Percentiles rank a stretch among this genome's conserved stretches.
phyloP scores from a whole-genome alignment of 305 asterid genomes.

The Fraxinus angustifolia region DNA sequence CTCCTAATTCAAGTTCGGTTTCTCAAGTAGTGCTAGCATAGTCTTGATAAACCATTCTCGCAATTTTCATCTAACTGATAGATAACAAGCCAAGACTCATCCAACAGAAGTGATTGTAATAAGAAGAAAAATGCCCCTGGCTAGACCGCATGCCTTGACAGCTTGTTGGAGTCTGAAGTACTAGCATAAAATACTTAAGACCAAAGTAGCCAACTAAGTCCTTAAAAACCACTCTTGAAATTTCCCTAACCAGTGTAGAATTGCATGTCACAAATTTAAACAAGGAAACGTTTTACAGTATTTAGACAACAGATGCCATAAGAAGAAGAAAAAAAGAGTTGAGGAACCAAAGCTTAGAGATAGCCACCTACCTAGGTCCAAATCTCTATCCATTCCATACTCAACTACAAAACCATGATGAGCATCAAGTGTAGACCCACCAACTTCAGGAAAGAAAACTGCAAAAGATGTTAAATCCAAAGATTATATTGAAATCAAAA shows the following conservation, averaged over 20 bases:
- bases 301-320: neutral
- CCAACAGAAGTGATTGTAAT: neutral
- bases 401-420: constrained; percentile 98
- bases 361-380: constrained; percentile 64
- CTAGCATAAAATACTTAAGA: neutral
- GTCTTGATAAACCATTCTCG: neutral
- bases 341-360: constrained; percentile 16
- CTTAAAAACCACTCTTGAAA: neutral
- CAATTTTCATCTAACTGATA: neutral
- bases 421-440: constrained; percentile 82
- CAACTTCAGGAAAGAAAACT: constrained; percentile 92
- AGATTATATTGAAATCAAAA: constrained; percentile 17
- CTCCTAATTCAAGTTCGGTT: neutral
- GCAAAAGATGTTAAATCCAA: constrained; percentile 25
- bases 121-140: neutral
- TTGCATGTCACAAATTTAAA: neutral
- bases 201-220: neutral
- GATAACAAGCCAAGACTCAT: neutral
- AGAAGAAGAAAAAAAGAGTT: neutral
- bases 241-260: neutral
- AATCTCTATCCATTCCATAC: constrained; percentile 87
- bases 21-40: neutral
- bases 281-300: neutral
- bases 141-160: neutral
- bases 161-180: neutral